Evolutionary conservation across 345 rosid species (phyloP), one percentile per base, ranked within the genome.

Genomic region (Murraya paniculata): DNA sequence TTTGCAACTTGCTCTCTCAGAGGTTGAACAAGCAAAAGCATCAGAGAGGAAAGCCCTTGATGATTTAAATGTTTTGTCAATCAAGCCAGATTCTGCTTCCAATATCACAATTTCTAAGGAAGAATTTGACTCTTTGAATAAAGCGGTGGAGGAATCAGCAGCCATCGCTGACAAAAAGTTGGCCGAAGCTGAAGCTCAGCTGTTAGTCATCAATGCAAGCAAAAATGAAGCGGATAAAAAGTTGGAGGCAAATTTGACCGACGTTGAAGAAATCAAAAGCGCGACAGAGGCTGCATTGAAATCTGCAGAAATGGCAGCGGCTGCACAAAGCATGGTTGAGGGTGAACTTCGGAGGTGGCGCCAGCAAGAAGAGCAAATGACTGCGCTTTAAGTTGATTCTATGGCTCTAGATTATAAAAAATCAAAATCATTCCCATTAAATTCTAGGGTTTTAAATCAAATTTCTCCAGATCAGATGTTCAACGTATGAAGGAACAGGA

Each of bases 221-320:
- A 89, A 59, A 72, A 56, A 39, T 0, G 91, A 82, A 66, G 78
- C 86, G 0, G 95, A 87, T 48, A 80, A 45, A n/a, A 88, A 87
- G 64, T 14, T 90, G 74, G 91, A 77, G 74, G 92, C 85, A 7
- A 86, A 77, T 48, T 62, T 89, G 74, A 85, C 85, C 78, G 91
- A 91, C 7, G 82, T 91, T 1, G 89, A 88, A 81, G 94, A 92
- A 83, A 89, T 94, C 73, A 81, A 91, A 45, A 82, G 84, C 9
- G 98, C 94, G 9, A 94, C 91, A 2, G 97, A 89, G 1, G 39
- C 88, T 62, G 99, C 98, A 48, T 74, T 91, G 82, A 91, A 82
- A 81, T 87, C 95, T 33, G 91, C 92, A 19, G 90, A 90, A 64
- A 80, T 78, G 70, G 93, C 98, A 7, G 92, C 90, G 76, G 89